phyloP scores from a whole-genome alignment of 371 early-diverging fungal species.

The Apophysomyces trapeziformis region DNA sequence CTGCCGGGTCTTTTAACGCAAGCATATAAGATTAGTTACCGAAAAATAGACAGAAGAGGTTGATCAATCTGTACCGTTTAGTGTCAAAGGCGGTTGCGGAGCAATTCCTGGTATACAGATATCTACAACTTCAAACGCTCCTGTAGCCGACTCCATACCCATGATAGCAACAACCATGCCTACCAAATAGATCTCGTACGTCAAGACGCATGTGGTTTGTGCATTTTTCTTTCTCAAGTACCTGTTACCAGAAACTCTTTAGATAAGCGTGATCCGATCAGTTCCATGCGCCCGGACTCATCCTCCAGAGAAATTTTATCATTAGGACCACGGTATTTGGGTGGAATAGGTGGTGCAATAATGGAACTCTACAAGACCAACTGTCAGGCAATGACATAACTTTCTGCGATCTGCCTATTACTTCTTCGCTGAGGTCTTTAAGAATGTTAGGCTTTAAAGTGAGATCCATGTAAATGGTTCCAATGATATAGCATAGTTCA shows the following conservation, averaged over 20 bases:
- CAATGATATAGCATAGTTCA: conserved; percentile 73
- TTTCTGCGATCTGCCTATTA: conserved; percentile 23
- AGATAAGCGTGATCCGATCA: conserved; percentile 59
- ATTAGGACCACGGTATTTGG: conserved; percentile 66
- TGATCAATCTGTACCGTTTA: conserved; percentile 20
- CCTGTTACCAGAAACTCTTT: conserved; percentile 69
- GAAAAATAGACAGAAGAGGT: neutral
- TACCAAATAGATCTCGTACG: conserved; percentile 15
- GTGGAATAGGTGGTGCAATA: conserved; percentile 61
- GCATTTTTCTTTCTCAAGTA: conserved; percentile 18
- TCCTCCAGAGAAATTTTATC: conserved; percentile 84
- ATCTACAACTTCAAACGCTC: conserved; percentile 85
- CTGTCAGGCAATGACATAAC: neutral
- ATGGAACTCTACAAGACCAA: conserved; percentile 61
- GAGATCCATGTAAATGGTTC: conserved; percentile 89
- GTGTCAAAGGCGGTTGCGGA: conserved; percentile 53
- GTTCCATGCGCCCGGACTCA: conserved; percentile 86
- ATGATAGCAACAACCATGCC: conserved; percentile 80
- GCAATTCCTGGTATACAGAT: conserved; percentile 75
- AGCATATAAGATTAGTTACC: neutral
- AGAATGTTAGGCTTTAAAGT: conserved; percentile 86
- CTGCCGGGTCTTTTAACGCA: conserved; percentile 17
- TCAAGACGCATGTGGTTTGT: neutral
- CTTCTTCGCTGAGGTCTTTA: conserved; percentile 80
- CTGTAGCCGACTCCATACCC: conserved; percentile 68